A percentile compares a stretch with the other conserved stretches of the same genome.
Conservation (phyloP, 805 yeast genomes). For the Isabelozyma pseudorhagii region DNA sequence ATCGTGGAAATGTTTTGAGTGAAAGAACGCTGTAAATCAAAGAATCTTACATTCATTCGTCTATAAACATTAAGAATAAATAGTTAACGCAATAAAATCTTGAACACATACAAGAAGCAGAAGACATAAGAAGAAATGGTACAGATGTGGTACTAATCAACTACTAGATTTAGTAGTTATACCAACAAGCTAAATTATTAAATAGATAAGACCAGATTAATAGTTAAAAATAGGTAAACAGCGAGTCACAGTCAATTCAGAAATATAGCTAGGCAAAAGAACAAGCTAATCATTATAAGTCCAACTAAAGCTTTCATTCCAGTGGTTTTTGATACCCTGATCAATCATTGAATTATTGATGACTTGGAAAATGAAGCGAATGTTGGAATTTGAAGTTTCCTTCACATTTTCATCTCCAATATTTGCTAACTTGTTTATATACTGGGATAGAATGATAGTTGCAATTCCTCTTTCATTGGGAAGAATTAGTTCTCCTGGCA, state of each 20-base stretch:
- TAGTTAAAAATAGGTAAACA: no score
- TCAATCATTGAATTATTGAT: slow-evolving; percentile 17
- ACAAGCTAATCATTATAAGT: slow-evolving; percentile 1
- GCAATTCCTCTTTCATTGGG: slow-evolving; percentile 20
- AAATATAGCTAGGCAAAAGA: no score
- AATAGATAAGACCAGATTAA: no score
- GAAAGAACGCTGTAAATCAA: background rate
- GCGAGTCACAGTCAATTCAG: no score
- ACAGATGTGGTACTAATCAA: no score
- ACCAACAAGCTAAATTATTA: no score
- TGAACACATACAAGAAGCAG: no score
- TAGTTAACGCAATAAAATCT: no score
- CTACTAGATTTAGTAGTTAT: no score
- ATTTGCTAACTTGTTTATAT: slow-evolving; percentile 12
- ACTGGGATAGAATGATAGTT: slow-evolving; percentile 18
- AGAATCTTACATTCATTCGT: no score
- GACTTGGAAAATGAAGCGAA: slow-evolving; percentile 12
- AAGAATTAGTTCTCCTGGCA: background rate
- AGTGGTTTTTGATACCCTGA: slow-evolving; percentile 12
- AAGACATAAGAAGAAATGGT: no score
- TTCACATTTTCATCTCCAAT: slow-evolving; percentile 6
- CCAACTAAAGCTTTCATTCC: slow-evolving; percentile 17
- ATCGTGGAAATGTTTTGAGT: background rate
- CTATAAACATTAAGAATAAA: no score
- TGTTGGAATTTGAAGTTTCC: slow-evolving; percentile 5